Percentiles rank a stretch among this genome's conserved stretches.
Conservation (phyloP, 2,329 filamentous ascomycete species). For the Leptographium wingfieldii region DNA sequence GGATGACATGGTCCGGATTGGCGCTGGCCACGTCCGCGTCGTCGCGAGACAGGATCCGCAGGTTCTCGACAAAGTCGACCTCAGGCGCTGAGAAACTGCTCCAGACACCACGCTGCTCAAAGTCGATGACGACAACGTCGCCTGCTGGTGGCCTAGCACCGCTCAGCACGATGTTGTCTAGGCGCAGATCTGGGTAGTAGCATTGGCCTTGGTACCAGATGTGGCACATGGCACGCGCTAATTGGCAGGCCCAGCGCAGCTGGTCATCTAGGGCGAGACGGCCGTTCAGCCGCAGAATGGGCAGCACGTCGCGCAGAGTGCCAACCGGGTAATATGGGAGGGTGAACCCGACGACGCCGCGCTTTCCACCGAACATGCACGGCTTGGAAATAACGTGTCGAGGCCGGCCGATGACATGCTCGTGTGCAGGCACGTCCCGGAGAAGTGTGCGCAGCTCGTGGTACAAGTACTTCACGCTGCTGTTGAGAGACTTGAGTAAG, state of each 20-base stretch:
- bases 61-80: conserved; percentile 45
- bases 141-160: conserved; percentile 16
- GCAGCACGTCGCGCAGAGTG: conserved; percentile 41
- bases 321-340: conserved; percentile 41
- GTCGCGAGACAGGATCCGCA: conserved; percentile 39
- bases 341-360: conserved; percentile 43
- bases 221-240: conserved; percentile 38
- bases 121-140: conserved; percentile 45
- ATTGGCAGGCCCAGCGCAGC: conserved; percentile 40
- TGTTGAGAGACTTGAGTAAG: conserved; percentile 47
- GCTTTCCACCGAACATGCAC: conserved; percentile 42
- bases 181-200: conserved; percentile 46
- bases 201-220: conserved; percentile 30
- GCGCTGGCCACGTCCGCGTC: conserved; percentile 20
- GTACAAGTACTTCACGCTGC: conserved; percentile 47
- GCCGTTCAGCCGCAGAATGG: conserved; percentile 34
- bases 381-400: conserved; percentile 42
- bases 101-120: conserved; percentile 52
- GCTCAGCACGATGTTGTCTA: conserved; percentile 46
- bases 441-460: conserved; percentile 46
- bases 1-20: conserved; percentile 19
- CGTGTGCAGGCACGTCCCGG: conserved; percentile 32
- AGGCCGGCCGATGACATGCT: conserved; percentile 39
- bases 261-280: conserved; percentile 30
- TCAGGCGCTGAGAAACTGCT: conserved; percentile 49